Conservation (phyloP, 75 land plant species). For the Selaginella tamariscina region DNA sequence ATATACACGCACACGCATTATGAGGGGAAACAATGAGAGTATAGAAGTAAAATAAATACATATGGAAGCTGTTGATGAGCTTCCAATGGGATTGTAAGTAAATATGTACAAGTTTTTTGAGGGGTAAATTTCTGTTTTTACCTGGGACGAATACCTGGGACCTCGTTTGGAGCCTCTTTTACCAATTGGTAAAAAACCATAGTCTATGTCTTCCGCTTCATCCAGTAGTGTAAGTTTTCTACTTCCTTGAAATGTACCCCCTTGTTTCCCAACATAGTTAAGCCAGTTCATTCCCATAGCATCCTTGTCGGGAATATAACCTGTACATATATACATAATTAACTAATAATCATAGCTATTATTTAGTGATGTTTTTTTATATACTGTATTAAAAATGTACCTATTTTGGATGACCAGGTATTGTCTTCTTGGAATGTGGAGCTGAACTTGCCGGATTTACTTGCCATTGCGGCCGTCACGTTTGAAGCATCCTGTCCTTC, state of each 20-base stretch:
- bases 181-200: conserved; percentile 18
- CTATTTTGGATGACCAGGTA: conserved; percentile 21
- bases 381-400: conserved; percentile 7
- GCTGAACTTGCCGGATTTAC: neutral
- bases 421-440: conserved; percentile 9
- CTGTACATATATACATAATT: conserved; percentile 4
- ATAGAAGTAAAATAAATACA: too few relatives aligned
- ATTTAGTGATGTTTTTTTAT: too few relatives aligned
- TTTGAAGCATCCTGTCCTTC: conserved; percentile 16
- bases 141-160: conserved; percentile 20
- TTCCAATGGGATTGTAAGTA: too few relatives aligned
- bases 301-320: conserved; percentile 25
- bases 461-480: neutral
- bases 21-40: too few relatives aligned
- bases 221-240: neutral
- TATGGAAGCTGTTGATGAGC: too few relatives aligned
- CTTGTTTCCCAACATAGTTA: conserved; percentile 1
- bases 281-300: conserved; percentile 10
- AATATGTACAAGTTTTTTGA: too few relatives aligned
- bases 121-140: neutral
- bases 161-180: conserved; percentile 27
- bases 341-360: neutral
- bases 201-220: conserved; percentile 13
- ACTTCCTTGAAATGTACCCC: neutral
- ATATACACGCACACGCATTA: too few relatives aligned